Evolutionary conservation across 2,329 filamentous ascomycete genomes (phyloP).

Genomic region (Ascosphaera acerosa): DNA sequence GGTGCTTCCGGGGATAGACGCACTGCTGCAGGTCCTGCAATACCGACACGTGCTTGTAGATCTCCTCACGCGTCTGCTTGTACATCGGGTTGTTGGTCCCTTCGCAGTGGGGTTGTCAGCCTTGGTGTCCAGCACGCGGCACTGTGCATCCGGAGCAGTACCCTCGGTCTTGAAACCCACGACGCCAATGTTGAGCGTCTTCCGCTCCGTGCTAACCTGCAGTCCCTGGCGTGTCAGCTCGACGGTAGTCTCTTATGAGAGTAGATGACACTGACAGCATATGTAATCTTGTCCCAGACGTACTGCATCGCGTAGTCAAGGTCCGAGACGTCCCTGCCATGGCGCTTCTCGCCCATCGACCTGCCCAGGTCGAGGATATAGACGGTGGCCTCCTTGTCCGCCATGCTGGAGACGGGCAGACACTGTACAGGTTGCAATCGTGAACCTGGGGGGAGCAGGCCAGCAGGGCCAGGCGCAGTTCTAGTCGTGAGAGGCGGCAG

Average conservation of each 20-base stretch:
- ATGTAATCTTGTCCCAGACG: slow-evolving; percentile 78
- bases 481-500: slow-evolving; percentile 1
- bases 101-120: too few relatives aligned
- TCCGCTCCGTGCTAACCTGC: slow-evolving; percentile 39
- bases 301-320: slow-evolving; percentile 79
- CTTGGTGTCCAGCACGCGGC: too few relatives aligned
- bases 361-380: slow-evolving; percentile 74
- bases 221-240: not conserved
- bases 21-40: slow-evolving; percentile 22
- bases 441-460: too few relatives aligned
- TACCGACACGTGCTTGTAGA: slow-evolving; percentile 60
- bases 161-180: slow-evolving; percentile 58
- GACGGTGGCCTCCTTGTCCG: slow-evolving; percentile 75
- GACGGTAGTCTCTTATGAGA: slow-evolving; percentile 2
- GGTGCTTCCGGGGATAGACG: too few relatives aligned
- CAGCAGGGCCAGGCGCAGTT: too few relatives aligned
- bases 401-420: slow-evolving; percentile 32
- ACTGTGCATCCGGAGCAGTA: too few relatives aligned
- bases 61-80: slow-evolving; percentile 29
- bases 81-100: slow-evolving; percentile 41
- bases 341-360: slow-evolving; percentile 52
- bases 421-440: too few relatives aligned
- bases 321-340: slow-evolving; percentile 50
- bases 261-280: slow-evolving; percentile 27
- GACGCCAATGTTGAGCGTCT: slow-evolving; percentile 52